These are phyloP conservation scores for Penicillium sp. DNA, from an alignment of 2,329 filamentous ascomycete genomes.

Conservation along the genomic window DNA sequence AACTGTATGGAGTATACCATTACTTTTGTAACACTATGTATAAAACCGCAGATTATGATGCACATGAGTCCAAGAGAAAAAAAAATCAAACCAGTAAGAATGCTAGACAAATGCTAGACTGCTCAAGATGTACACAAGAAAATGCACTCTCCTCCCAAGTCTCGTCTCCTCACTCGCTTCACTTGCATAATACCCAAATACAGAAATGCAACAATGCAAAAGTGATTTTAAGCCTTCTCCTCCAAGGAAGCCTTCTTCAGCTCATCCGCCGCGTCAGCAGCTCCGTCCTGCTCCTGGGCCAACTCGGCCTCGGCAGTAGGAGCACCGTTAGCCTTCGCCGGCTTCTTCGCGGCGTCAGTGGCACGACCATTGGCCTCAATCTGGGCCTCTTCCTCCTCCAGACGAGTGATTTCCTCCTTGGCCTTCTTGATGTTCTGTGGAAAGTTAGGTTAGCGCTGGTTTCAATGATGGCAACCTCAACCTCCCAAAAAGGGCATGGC, in stretches of 20 bases:
- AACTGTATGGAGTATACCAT: too few species aligned
- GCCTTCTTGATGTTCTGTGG: constrained; percentile 93
- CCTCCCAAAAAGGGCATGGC: background rate
- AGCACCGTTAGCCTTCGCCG: constrained; percentile 57
- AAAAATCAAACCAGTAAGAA: constrained; percentile 18
- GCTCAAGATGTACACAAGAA: constrained; percentile 23
- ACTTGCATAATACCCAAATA: background rate
- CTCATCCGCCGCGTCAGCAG: constrained; percentile 62
- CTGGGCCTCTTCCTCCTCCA: constrained; percentile 72
- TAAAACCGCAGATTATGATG: constrained; percentile 24
- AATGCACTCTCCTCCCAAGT: constrained; percentile 12
- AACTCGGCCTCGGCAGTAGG: constrained; percentile 59
- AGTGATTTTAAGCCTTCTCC: constrained; percentile 49
- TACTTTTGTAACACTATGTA: constrained; percentile 23
- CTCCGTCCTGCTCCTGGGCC: constrained; percentile 63
- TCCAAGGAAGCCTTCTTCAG: constrained; percentile 65
- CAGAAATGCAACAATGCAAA: background rate
- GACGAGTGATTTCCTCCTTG: constrained; percentile 88
- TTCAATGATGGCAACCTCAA: background rate
- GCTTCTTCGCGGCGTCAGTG: constrained; percentile 60
- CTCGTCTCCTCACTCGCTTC: background rate
- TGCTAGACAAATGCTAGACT: constrained; percentile 33
- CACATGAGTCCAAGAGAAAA: constrained; percentile 18
- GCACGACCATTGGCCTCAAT: constrained; percentile 46
- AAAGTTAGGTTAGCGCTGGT: constrained; percentile 14